Conservation (phyloP, 305 asterid species). For the Fraxinus greggii region DNA sequence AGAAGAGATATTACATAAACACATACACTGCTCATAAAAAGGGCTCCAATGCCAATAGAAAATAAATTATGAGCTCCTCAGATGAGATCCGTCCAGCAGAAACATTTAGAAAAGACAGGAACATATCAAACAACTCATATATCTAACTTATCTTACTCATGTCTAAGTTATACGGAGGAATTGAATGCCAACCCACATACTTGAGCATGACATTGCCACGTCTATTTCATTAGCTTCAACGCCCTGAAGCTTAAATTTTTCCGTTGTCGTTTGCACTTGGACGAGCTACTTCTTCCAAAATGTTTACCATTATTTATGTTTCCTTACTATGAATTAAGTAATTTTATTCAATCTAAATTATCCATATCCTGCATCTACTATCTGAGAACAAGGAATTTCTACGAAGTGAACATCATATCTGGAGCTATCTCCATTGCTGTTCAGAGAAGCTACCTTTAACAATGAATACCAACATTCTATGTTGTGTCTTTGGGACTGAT, state of each 20-base stretch:
- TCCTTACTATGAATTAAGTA: background rate
- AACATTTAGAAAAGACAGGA: background rate
- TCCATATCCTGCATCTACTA: background rate
- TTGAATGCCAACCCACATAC: background rate
- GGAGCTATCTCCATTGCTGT: background rate
- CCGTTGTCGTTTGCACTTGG: background rate
- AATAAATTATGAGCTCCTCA: conserved; percentile 9
- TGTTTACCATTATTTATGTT: background rate
- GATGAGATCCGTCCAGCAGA: conserved; percentile 2
- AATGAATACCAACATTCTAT: background rate
- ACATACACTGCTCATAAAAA: background rate
- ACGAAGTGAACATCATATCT: background rate
- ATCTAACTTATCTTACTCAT: conserved; percentile 6
- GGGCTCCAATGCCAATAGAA: conserved; percentile 11
- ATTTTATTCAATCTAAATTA: background rate
- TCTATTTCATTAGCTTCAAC: conserved; percentile 15
- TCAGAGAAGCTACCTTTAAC: background rate
- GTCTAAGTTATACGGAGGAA: conserved; percentile 11
- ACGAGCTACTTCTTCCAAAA: background rate
- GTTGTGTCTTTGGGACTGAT: background rate
- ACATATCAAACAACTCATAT: background rate
- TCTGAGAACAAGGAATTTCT: background rate
- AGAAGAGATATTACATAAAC: background rate
- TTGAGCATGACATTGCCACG: background rate
- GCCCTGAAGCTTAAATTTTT: background rate